phyloP scores from a whole-genome alignment of 2,329 filamentous ascomycete genomes.

The Trichoderma sp. region DNA sequence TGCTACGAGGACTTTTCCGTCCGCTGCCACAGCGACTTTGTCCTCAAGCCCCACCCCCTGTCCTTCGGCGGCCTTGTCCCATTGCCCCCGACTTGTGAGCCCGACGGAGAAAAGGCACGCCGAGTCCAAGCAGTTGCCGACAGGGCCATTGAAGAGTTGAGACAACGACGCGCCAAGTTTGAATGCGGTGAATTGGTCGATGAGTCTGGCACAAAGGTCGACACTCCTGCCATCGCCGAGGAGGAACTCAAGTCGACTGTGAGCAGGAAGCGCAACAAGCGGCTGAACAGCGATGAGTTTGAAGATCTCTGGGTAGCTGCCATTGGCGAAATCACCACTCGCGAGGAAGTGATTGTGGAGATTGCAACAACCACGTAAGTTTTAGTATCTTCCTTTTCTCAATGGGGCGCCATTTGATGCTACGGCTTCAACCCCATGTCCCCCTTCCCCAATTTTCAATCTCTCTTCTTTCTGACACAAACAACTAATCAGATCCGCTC shows the following conservation, averaged over 20 bases:
- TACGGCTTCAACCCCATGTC: neutral
- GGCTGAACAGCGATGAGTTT: slow-evolving; percentile 84
- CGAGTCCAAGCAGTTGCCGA: slow-evolving; percentile 86
- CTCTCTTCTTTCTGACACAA: slow-evolving; percentile 49
- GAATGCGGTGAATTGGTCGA: slow-evolving; percentile 77
- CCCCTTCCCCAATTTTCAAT: neutral
- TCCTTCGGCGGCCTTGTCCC: slow-evolving; percentile 78
- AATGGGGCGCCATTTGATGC: neutral
- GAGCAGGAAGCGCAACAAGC: slow-evolving; percentile 72
- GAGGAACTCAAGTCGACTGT: slow-evolving; percentile 76
- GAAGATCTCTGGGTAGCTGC: slow-evolving; percentile 81
- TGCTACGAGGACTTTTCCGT: slow-evolving; percentile 78
- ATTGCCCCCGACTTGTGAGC: slow-evolving; percentile 86
- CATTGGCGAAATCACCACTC: slow-evolving; percentile 65
- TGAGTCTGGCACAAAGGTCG: slow-evolving; percentile 57
- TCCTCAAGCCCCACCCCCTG: slow-evolving; percentile 80
- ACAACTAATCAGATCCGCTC: slow-evolving; percentile 82
- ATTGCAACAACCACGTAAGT: slow-evolving; percentile 53
- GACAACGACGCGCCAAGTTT: slow-evolving; percentile 80
- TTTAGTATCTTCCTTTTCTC: slow-evolving; percentile 23
- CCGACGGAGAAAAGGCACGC: slow-evolving; percentile 87
- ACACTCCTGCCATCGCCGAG: slow-evolving; percentile 61
- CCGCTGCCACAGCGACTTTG: slow-evolving; percentile 81
- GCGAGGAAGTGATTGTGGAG: slow-evolving; percentile 56
- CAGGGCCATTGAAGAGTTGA: slow-evolving; percentile 79